A percentile compares a stretch with the other conserved stretches of the same genome.
Evolutionary conservation across 2,329 filamentous ascomycete species (phyloP).

Genomic region (Dothistroma septosporum): DNA sequence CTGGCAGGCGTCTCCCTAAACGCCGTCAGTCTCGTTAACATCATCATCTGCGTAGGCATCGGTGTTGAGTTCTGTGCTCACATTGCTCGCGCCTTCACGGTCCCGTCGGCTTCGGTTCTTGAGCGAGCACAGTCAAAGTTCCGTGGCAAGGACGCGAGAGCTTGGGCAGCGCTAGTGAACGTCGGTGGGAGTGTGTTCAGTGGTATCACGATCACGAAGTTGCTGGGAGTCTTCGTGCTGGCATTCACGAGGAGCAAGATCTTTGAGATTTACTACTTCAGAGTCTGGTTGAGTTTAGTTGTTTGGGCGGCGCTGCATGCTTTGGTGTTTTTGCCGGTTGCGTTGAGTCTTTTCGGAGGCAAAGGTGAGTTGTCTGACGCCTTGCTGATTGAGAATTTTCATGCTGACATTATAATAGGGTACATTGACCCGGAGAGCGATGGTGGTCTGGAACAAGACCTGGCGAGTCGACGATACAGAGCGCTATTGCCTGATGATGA

Average conservation of each 20-base stretch:
- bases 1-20: conserved; percentile 85
- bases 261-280: conserved; percentile 99
- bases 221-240: conserved; percentile 84
- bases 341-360: conserved; percentile 79
- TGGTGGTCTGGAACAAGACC: conserved; percentile 82
- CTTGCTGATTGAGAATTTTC: background rate
- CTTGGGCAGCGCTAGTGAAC: conserved; percentile 90
- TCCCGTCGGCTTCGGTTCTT: conserved; percentile 77
- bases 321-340: conserved; percentile 85
- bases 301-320: conserved; percentile 85
- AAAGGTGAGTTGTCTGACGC: conserved; percentile 52
- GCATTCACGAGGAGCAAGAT: conserved; percentile 97
- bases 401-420: conserved; percentile 42
- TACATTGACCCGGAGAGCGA: conserved; percentile 85
- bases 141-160: conserved; percentile 75
- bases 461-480: conserved; percentile 73
- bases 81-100: conserved; percentile 92
- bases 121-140: conserved; percentile 72
- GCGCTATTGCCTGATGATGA: conserved; percentile 73
- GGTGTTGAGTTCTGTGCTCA: conserved; percentile 97
- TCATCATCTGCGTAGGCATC: conserved; percentile 96
- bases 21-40: conserved; percentile 89
- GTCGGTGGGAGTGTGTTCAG: conserved; percentile 93
- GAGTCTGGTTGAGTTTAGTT: conserved; percentile 90
- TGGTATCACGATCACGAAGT: conserved; percentile 92